These are phyloP conservation scores for Lipomyces mesembrius DNA, from an alignment of 805 yeast genomes.

Conservation along the genomic window DNA sequence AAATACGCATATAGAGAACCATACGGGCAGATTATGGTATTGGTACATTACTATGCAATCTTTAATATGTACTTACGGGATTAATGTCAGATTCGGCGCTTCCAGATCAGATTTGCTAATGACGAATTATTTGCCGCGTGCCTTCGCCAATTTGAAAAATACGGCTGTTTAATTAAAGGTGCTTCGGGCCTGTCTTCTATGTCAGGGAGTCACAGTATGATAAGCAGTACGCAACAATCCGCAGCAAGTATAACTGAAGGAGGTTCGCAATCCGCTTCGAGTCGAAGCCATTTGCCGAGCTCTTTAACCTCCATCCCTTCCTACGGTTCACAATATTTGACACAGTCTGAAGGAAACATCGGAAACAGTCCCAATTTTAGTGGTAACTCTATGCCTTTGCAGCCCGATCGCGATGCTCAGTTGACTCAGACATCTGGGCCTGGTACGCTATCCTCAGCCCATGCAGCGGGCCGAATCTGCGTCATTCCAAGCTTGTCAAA, in stretches of 20 bases:
- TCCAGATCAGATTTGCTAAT: constrained; percentile 27
- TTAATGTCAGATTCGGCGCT: constrained; percentile 21
- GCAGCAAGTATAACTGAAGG: neutral
- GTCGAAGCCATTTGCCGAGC: constrained; percentile 4
- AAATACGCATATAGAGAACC: constrained; percentile 8
- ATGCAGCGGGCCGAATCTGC: neutral
- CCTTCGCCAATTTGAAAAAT: constrained; percentile 19
- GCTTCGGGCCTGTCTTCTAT: constrained; percentile 10
- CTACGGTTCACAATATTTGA: neutral
- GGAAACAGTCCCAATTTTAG: neutral
- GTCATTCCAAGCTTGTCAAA: neutral
- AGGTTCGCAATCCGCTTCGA: neutral
- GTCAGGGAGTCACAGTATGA: neutral
- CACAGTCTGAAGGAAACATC: neutral
- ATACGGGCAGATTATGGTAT: constrained; percentile 16
- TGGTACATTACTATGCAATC: neutral
- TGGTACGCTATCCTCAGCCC: neutral
- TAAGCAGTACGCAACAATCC: constrained; percentile 5
- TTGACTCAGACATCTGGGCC: neutral
- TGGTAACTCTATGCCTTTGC: neutral
- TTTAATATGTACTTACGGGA: neutral
- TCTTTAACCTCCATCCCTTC: neutral
- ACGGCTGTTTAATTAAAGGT: constrained; percentile 20
- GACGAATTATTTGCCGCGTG: constrained; percentile 16
- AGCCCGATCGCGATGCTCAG: neutral